Conservation (phyloP, 257 asterid species). For the Scutellaria baicalensis region DNA sequence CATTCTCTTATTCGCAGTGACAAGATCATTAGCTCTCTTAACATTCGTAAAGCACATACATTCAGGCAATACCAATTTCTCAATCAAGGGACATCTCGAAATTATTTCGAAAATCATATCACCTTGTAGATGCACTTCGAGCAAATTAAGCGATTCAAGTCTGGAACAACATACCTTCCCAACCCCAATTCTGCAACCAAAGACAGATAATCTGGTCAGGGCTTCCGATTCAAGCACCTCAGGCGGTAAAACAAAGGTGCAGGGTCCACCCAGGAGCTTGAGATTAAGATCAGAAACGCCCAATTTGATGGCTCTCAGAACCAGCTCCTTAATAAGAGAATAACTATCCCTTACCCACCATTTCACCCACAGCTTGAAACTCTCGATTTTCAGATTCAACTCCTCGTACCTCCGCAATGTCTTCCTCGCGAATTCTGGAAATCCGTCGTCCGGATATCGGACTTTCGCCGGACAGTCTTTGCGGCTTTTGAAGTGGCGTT, state of each 20-base stretch:
- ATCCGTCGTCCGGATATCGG: too few relatives aligned
- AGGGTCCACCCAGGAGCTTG: too few relatives aligned
- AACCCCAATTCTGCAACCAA: background rate
- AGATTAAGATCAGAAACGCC: background rate
- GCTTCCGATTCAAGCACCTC: background rate
- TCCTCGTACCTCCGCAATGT: background rate
- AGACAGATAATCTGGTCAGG: background rate
- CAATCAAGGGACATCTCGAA: conserved; percentile 11
- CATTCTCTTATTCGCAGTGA: background rate
- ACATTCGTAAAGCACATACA: background rate
- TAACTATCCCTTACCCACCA: background rate
- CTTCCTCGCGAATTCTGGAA: background rate
- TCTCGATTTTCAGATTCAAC: background rate
- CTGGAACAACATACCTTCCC: background rate
- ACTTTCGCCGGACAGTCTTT: too few relatives aligned
- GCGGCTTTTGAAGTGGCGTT: background rate
- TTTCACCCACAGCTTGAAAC: background rate
- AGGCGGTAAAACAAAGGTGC: background rate
- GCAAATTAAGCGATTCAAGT: background rate
- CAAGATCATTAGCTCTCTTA: too few relatives aligned
- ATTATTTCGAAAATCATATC: background rate
- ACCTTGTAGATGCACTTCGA: background rate
- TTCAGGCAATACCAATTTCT: background rate
- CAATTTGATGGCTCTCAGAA: background rate
- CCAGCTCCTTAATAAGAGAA: background rate